Evolutionary conservation across 2,329 filamentous ascomycete genomes (phyloP).

Genomic region (Phoma herbarum): DNA sequence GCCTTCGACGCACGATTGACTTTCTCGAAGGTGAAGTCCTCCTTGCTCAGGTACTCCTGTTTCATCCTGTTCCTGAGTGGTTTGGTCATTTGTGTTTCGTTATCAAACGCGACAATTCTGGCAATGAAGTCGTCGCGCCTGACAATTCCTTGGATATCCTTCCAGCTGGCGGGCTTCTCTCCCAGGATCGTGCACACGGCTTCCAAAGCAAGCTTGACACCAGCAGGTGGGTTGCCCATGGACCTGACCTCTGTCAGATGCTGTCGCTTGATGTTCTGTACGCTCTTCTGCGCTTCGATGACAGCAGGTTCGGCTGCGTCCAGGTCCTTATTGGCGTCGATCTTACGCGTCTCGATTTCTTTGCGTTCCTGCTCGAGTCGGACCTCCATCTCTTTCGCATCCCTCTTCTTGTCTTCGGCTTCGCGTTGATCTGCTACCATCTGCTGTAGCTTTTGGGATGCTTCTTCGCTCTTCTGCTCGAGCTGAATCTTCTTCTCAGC

Average conservation of each 20-base stretch:
- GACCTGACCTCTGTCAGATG: conserved; percentile 97
- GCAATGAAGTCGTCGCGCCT: conserved; percentile 96
- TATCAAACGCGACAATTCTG: conserved; percentile 97
- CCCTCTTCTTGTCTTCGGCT: conserved; percentile 88
- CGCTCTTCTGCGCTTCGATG: conserved; percentile 89
- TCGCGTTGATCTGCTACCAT: conserved; percentile 97
- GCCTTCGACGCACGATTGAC: conserved; percentile 97
- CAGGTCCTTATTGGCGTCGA: conserved; percentile 86
- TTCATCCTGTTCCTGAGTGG: conserved; percentile 85
- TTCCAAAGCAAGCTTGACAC: conserved; percentile 91
- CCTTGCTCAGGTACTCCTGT: conserved; percentile 88
- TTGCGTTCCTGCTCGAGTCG: conserved; percentile 89
- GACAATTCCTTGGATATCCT: conserved; percentile 85
- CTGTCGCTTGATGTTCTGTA: conserved; percentile 97
- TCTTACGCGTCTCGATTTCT: conserved; percentile 81
- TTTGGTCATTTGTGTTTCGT: conserved; percentile 92
- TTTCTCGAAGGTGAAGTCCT: conserved; percentile 95
- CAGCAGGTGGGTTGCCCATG: conserved; percentile 90
- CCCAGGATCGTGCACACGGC: conserved; percentile 96
- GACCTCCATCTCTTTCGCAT: conserved; percentile 86
- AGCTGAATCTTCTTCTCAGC: conserved; percentile 94
- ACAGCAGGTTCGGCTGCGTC: conserved; percentile 94
- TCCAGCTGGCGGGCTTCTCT: conserved; percentile 91
- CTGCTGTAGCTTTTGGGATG: conserved; percentile 94
- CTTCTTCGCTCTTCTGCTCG: conserved; percentile 91